These are phyloP conservation scores for Pezizomycotina sp. DNA, from an alignment of 2,329 filamentous ascomycete species.

Conservation along the genomic window DNA sequence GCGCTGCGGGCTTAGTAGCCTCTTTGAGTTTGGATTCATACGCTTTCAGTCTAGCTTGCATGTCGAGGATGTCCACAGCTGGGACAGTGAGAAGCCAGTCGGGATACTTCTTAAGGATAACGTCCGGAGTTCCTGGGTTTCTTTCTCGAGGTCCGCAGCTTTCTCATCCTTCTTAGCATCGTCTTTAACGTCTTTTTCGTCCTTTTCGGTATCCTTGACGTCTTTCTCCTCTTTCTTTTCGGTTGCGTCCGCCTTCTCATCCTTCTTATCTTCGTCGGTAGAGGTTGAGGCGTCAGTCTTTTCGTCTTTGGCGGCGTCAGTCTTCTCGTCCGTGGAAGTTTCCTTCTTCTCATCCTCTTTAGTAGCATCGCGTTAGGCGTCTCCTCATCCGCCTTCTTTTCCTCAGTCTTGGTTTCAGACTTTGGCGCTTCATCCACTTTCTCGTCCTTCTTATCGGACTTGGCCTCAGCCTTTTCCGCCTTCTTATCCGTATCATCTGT, in stretches of 20 bases:
- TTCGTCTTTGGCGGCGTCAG: constrained; percentile 1
- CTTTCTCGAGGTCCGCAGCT: constrained; percentile 21
- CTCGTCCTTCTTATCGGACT: constrained; percentile 15
- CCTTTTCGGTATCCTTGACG: constrained; percentile 4
- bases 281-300: background rate
- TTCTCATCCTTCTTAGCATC: constrained; percentile 12
- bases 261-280: background rate
- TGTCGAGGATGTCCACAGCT: constrained; percentile 13
- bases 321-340: constrained; percentile 1
- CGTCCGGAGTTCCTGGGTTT: constrained; percentile 16
- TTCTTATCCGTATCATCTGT: constrained; percentile 24
- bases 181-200: constrained; percentile 8
- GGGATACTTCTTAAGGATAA: too few species aligned
- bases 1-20: constrained; percentile 1
- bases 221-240: constrained; percentile 1
- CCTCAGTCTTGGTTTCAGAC: background rate
- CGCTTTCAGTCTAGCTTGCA: constrained; percentile 7
- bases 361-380: background rate
- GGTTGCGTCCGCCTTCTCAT: background rate
- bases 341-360: background rate
- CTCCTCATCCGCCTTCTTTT: constrained; percentile 4
- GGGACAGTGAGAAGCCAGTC: constrained; percentile 6
- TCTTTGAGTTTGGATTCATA: constrained; percentile 8
- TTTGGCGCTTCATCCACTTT: constrained; percentile 13
- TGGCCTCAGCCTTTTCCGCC: constrained; percentile 19